Conservation (phyloP, 306 rosid genomes). For the Glycyrrhiza uralensis region DNA sequence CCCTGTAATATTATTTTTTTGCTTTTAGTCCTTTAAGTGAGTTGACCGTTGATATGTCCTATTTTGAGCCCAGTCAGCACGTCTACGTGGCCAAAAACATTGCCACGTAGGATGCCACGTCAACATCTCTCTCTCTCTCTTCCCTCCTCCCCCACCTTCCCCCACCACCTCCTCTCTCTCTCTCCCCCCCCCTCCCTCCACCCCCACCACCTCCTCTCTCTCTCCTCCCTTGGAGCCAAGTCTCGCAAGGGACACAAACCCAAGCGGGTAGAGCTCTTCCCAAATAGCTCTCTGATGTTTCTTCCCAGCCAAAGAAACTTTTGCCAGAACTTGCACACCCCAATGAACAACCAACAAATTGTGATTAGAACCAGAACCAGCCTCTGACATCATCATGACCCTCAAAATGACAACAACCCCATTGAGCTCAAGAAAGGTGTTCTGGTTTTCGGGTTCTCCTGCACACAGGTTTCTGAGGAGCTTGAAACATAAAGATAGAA, state of each 20-base stretch:
- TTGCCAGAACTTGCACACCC: constrained; percentile 77
- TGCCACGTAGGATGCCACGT: no score
- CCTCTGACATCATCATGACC: constrained; percentile 43
- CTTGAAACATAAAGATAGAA: constrained; percentile 46
- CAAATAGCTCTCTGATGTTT: constrained; percentile 58
- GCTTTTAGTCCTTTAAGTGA: no score
- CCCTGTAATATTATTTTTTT: no score
- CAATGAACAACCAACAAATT: constrained; percentile 41
- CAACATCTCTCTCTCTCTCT: no score
- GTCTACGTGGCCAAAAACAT: no score
- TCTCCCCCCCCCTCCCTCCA: no score
- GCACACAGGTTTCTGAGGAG: constrained; percentile 72
- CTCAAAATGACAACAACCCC: constrained; percentile 43
- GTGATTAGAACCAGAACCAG: constrained; percentile 26
- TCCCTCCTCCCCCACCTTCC: no score
- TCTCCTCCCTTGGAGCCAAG: constrained; percentile 34
- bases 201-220: no score
- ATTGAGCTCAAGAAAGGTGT: constrained; percentile 47
- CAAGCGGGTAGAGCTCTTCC: constrained; percentile 41
- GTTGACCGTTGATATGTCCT: no score
- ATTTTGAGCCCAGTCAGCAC: no score
- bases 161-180: no score
- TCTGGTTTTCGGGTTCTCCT: constrained; percentile 54
- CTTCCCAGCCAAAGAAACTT: constrained; percentile 72
- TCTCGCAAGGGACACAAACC: constrained; percentile 48